Base-by-base conservation (phyloP, 345 rosid genomes). In the Eucalyptus urophylla region DNA sequence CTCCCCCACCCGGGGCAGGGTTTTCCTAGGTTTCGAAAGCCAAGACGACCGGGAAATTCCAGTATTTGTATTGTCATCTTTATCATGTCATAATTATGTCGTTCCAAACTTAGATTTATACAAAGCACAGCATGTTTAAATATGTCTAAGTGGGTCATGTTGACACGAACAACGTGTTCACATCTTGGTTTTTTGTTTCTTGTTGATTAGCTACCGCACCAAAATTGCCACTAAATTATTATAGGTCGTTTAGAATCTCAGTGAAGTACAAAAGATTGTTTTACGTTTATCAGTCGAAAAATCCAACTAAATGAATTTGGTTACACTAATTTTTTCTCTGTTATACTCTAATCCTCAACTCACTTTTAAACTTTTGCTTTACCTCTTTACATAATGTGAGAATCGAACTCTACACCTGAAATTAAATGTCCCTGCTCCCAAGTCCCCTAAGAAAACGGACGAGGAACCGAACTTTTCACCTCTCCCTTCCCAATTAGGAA, bases 281-380 rank as follows among this genome's bases (percentile, higher is more conserved):
- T n/a, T 58, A 24, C 14, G 11, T 58, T 58, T 25, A 58, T 24
- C 1, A 4, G 54, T 51, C 0, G 8, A 51, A 51, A 51, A 51
- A 51, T 51, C 21, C 6, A 51, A 51, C 54, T 51, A 3, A 51
- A 51, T 51, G 54, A 51, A 51, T 51, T 51, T 16, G 8, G 54
- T 51, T 51, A 51, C 54, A 51, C 54, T 51, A 16, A 51, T 15
- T 50, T 51, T 47, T 51, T 51, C 19, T 51, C 21, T 51, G 0
- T 16, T 51, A 16, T 3, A 6, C 0, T 51, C 4, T 16, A 3
- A 51, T 51, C 0, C 1, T 51, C 4, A 51, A 51, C 54, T 16
- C 21, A 6, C 54, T 16, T 2, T 51, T 51, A 51, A 51, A 51
- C 21, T 51, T 51, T 51, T 51, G 1, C 1, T 3, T 1, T 0